These are phyloP conservation scores for Cymbopogon flexuosus DNA, from an alignment of 202 grass and related monocot genomes.

Conservation along the genomic window DNA sequence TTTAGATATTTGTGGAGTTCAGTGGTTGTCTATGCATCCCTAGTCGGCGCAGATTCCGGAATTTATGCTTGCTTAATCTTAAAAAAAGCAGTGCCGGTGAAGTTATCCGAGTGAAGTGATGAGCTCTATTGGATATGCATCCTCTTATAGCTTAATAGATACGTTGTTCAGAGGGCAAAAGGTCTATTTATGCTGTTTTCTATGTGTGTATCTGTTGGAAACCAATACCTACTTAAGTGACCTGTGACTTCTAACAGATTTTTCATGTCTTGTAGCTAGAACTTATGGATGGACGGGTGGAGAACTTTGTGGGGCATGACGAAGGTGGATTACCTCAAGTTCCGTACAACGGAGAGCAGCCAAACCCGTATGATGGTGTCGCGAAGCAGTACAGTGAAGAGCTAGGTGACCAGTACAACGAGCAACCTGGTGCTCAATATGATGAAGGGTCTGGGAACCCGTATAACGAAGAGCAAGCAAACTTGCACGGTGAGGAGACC, in stretches of 20 bases:
- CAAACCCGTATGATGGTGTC: neutral
- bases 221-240: neutral
- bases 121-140: neutral
- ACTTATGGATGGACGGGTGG: slow-evolving; percentile 47
- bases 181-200: neutral
- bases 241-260: neutral
- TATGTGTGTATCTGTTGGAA: neutral
- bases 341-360: slow-evolving; percentile 23
- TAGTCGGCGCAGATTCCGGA: neutral
- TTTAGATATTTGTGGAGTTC: neutral
- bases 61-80: neutral
- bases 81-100: neutral
- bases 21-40: neutral
- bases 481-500: slow-evolving; percentile 35
- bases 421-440: slow-evolving; percentile 21
- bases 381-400: slow-evolving; percentile 7
- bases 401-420: neutral
- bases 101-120: neutral
- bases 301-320: slow-evolving; percentile 15
- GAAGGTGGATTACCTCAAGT: slow-evolving; percentile 4
- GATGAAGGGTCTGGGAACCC: slow-evolving; percentile 29
- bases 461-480: slow-evolving; percentile 25
- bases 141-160: neutral
- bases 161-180: neutral
- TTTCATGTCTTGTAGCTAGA: slow-evolving; percentile 4